phyloP scores from a whole-genome alignment of 495 filamentous ascomycete species.

The Chaetomidium leptoderma region DNA sequence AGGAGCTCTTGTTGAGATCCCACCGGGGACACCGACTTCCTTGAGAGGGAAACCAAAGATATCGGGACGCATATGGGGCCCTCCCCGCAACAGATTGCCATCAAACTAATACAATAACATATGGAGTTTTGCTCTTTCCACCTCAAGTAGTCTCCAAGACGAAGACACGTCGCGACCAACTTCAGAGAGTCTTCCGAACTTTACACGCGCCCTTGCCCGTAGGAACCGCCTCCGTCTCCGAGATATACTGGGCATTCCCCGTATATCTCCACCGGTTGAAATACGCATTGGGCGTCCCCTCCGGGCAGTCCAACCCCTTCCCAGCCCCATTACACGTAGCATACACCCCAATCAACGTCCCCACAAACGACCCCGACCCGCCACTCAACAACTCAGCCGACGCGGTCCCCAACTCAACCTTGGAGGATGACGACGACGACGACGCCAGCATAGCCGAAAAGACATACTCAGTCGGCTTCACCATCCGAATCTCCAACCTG shows the following conservation, averaged over 20 bases:
- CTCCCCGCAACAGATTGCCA: too few species aligned
- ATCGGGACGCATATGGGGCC: too few species aligned
- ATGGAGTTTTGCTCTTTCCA: background rate
- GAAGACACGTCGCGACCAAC: too few species aligned
- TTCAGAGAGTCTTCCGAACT: background rate
- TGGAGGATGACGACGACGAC: conserved; percentile 1
- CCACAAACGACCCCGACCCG: conserved; percentile 16
- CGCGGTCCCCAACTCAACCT: conserved; percentile 11
- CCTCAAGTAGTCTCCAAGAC: too few species aligned
- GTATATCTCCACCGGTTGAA: conserved; percentile 20
- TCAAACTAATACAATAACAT: too few species aligned
- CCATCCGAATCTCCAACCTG: conserved; percentile 17
- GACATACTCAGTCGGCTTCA: conserved; percentile 12
- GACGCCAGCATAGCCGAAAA: conserved; percentile 15
- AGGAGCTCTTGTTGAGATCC: too few species aligned
- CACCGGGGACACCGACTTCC: too few species aligned
- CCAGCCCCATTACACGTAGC: conserved; percentile 23
- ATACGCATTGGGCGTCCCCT: conserved; percentile 14
- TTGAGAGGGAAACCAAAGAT: too few species aligned
- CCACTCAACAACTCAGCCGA: conserved; percentile 19
- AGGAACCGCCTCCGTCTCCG: background rate
- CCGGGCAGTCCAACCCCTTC: conserved; percentile 14
- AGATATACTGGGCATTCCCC: conserved; percentile 8
- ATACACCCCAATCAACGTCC: conserved; percentile 19
- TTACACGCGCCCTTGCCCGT: background rate